Percentiles rank a stretch among this genome's conserved stretches.
These are phyloP conservation scores for Acanthamoeba healyi DNA, from an alignment of 208 protist genomes.

Conservation along the genomic window DNA sequence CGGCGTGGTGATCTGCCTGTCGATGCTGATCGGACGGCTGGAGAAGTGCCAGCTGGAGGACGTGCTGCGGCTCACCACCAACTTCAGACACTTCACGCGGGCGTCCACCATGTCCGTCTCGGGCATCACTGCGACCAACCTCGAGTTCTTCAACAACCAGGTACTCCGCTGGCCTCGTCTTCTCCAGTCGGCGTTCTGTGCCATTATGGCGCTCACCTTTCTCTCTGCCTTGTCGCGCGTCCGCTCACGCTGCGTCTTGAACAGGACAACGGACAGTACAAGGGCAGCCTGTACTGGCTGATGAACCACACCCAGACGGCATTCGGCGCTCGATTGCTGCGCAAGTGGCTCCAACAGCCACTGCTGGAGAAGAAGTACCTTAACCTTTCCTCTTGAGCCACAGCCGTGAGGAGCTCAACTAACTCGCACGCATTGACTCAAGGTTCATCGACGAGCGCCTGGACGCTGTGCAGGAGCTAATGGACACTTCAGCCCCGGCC, in stretches of 20 bases:
- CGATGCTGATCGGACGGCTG: conserved; percentile 42
- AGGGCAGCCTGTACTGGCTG: conserved; percentile 77
- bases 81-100: conserved; percentile 40
- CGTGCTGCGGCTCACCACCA: conserved; percentile 68
- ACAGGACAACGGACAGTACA: conserved; percentile 40
- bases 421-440: not conserved
- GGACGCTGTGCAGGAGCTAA: conserved; percentile 84
- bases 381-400: not conserved
- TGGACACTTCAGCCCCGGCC: not conserved
- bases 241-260: not conserved
- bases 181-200: too few relatives aligned
- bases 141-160: conserved; percentile 78
- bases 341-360: conserved; percentile 83
- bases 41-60: conserved; percentile 67
- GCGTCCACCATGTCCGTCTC: conserved; percentile 58
- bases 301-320: conserved; percentile 82
- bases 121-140: conserved; percentile 44
- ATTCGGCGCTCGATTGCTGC: conserved; percentile 83
- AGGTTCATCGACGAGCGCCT: conserved; percentile 84
- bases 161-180: not conserved
- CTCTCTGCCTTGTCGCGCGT: too few relatives aligned
- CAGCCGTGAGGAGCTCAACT: not conserved
- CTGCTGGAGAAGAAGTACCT: conserved; percentile 76
- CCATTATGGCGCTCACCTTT: too few relatives aligned
- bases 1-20: conserved; percentile 21